Evolutionary conservation across 2,329 filamentous ascomycete species (phyloP), one percentile per base, ranked within the genome.

Genomic region (Fusarium miscanthi): DNA sequence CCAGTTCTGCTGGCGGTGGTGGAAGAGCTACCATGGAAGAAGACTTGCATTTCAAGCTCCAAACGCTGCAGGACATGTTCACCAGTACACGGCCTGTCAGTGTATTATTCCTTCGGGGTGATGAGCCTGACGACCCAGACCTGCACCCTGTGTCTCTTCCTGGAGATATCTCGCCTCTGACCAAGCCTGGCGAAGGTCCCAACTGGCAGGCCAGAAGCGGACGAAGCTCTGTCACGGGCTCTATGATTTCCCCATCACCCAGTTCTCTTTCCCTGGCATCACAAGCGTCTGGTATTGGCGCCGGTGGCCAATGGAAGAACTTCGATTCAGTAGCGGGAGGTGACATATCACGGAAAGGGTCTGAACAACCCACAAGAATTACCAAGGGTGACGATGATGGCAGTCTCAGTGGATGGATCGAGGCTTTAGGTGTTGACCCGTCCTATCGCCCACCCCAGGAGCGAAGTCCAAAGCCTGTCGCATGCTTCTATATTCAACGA

Each of bases 361-460:
- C 87, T 75, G 78, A 90, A 81, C 80, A 93, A 46, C 86, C 86
- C 0, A 87, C 84, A 3, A 86, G 84, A 61, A 78, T 90, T 48
- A 81, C 80, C 59, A 86, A 87, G 73, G 86, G 85, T 1, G 89
- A 91, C 59, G 88, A 90, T 27, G 84, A 89, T 40, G 91, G 91
- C 14, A 89, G 88, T 30, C 84, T 94, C 33, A 92, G 90, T 67
- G 92, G 93, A 10, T 97, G 93, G 91, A 96, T 98, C 70, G 94
- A 98, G 79, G 94, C 94, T 2, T 83, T 97, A 12, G 96, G 94
- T 37, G 94, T 98, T n/a, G 96, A 98, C 79, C 85, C 91, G 21
- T 88, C 88, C 5, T 99, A 98, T 79, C 90, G 92, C 64, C 92
- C 96, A 48, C 95, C 95, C 2, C 84, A 87, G 2, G 93, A 97